Conservation (phyloP, 805 yeast genomes). For the Cyberlindnera nakhonratchasimensis region DNA sequence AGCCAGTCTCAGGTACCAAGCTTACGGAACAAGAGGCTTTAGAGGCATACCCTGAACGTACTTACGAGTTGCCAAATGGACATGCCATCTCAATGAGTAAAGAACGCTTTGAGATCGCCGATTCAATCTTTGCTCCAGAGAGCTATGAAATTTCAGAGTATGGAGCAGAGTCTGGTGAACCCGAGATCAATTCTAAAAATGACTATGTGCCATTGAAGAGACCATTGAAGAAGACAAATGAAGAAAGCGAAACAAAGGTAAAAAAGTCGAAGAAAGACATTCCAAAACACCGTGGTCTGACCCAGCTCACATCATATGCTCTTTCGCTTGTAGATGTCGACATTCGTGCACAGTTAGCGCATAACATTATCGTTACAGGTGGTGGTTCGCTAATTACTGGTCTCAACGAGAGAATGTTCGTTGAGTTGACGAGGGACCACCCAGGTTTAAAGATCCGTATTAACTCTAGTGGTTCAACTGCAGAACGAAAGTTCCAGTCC, state of each 20-base stretch:
- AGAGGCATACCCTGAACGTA: slow-evolving; percentile 35
- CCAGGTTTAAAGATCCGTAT: slow-evolving; percentile 86
- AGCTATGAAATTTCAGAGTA: slow-evolving; percentile 37
- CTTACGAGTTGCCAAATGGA: slow-evolving; percentile 77
- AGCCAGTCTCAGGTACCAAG: slow-evolving; percentile 31
- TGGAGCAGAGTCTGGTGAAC: slow-evolving; percentile 50
- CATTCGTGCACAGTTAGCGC: slow-evolving; percentile 79
- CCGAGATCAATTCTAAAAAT: slow-evolving; percentile 41
- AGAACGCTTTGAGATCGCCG: slow-evolving; percentile 63
- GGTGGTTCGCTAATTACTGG: slow-evolving; percentile 81
- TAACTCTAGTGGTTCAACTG: slow-evolving; percentile 73
- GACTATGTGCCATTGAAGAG: slow-evolving; percentile 77
- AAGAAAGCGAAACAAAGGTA: slow-evolving; percentile 27
- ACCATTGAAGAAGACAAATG: slow-evolving; percentile 36
- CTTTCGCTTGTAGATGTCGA: slow-evolving; percentile 69
- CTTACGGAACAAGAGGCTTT: slow-evolving; percentile 24
- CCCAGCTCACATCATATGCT: slow-evolving; percentile 56
- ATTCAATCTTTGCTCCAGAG: slow-evolving; percentile 67
- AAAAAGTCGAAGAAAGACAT: slow-evolving; percentile 28
- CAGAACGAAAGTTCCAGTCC: slow-evolving; percentile 74
- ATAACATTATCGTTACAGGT: slow-evolving; percentile 85
- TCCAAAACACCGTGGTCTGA: slow-evolving; percentile 43
- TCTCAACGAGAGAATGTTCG: slow-evolving; percentile 67
- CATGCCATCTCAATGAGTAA: slow-evolving; percentile 56
- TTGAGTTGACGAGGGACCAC: slow-evolving; percentile 63